Base-by-base conservation (phyloP, 129 eudicot genomes). In the Flaveria linearis region DNA sequence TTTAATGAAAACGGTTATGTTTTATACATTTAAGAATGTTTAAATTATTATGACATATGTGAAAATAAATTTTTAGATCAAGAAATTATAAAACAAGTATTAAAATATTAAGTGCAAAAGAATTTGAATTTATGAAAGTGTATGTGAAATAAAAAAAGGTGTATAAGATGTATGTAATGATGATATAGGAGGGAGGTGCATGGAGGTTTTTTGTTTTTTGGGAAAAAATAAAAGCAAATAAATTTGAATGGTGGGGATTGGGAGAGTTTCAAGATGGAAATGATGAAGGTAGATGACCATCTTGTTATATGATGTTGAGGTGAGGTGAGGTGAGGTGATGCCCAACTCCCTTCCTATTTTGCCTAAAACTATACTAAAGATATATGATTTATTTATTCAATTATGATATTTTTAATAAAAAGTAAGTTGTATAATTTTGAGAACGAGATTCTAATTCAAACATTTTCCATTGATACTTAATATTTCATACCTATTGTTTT, bases 251-350 rank as follows among this genome's bases (percentile, higher is more conserved):
- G 79, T 75, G 47, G 68, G 77, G 61, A 39, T 23, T 13, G 78
- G 50, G 73, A 65, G 80, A 77, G 47, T 77, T 77, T 77, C 81
- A 77, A 77, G 81, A 56, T 68, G 69, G 47, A 28, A 77, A 77
- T 77, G 81, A 77, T 77, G 81, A 77, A 77, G 81, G 23, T 51
- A 20, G 68, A 68, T 53, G 81, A 68, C 81, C 74, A 23, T 53
- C 68, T 53, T 77, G 74, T 56, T 77, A 55, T 68, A 77, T 68
- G 57, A 68, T 68, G 68, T 58, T n/a, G 41, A 36, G 41, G 41
- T 36, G 41, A 36, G 41, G 68, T n/a, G 41, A 36, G 41, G 41
- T 36, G 41, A 36, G 41, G 41, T 36, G 41, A 36, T 36, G 41
- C 43, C 26, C 67, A 69, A 41, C 65, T 51, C 16, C 68, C 81